A percentile compares a stretch with the other conserved stretches of the same genome.
Evolutionary conservation across 2,329 filamentous ascomycete species (phyloP).

Genomic region (Penicillium verrucosum): DNA sequence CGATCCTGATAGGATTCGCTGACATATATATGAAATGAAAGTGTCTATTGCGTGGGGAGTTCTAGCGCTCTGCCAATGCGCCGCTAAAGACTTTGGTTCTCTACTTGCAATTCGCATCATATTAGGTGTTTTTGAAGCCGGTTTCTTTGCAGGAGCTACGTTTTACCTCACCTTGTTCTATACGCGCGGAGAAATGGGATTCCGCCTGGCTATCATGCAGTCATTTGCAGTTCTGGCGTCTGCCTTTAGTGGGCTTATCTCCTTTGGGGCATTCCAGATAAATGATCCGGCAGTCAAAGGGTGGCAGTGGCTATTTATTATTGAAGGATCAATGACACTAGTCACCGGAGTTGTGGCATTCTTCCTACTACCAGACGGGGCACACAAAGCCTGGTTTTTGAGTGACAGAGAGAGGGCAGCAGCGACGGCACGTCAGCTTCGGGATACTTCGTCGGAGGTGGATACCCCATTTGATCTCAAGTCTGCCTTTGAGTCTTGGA

Average conservation of each 20-base stretch:
- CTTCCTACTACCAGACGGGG: constrained; percentile 35
- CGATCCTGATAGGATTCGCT: constrained; percentile 37
- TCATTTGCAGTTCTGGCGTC: constrained; percentile 42
- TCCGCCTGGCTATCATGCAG: constrained; percentile 47
- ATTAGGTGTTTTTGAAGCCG: constrained; percentile 48
- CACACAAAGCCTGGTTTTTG: constrained; percentile 40
- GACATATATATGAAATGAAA: constrained; percentile 16
- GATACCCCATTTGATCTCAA: constrained; percentile 39
- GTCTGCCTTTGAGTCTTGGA: constrained; percentile 46
- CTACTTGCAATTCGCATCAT: constrained; percentile 50
- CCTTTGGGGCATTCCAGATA: constrained; percentile 49
- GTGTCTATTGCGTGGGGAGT: constrained; percentile 31
- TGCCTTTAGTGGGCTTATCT: constrained; percentile 42
- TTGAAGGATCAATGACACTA: constrained; percentile 41
- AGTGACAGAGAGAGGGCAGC: constrained; percentile 36
- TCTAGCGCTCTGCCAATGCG: constrained; percentile 47
- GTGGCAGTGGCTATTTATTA: constrained; percentile 47
- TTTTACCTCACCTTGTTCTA: constrained; percentile 55
- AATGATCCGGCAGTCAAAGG: constrained; percentile 45
- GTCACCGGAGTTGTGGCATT: constrained; percentile 27
- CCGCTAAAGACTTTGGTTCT: constrained; percentile 48
- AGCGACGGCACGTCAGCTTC: constrained; percentile 44
- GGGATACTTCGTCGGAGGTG: constrained; percentile 45
- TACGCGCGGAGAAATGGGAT: constrained; percentile 39
- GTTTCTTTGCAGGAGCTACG: constrained; percentile 54